Evolutionary conservation across 495 filamentous ascomycete genomes (phyloP).

Genomic region (Penicillium canescens): DNA sequence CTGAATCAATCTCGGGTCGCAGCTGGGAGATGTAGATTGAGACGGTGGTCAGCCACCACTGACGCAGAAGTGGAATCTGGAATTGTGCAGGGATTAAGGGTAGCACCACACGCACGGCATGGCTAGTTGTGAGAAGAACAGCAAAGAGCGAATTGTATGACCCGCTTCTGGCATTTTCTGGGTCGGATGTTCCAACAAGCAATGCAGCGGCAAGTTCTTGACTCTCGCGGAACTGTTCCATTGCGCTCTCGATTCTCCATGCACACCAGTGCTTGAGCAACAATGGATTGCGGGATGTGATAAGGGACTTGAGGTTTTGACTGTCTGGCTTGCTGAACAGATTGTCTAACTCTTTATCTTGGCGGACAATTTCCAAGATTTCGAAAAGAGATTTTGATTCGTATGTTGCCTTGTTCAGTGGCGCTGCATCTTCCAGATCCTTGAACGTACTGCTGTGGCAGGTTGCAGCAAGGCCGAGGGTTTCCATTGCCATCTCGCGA

Average conservation of each 20-base stretch:
- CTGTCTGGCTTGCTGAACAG: slow-evolving; percentile 59
- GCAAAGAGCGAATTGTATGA: slow-evolving; percentile 84
- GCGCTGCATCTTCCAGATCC: slow-evolving; percentile 71
- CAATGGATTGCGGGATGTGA: slow-evolving; percentile 65
- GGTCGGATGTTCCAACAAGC: slow-evolving; percentile 59
- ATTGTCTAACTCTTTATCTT: slow-evolving; percentile 52
- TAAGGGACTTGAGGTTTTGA: slow-evolving; percentile 65
- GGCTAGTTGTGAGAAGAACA: slow-evolving; percentile 78
- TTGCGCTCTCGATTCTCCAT: slow-evolving; percentile 66
- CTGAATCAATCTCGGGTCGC: slow-evolving; percentile 67
- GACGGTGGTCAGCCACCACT: slow-evolving; percentile 87
- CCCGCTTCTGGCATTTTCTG: slow-evolving; percentile 4
- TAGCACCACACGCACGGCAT: slow-evolving; percentile 83
- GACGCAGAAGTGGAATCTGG: slow-evolving; percentile 69
- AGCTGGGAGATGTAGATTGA: slow-evolving; percentile 74
- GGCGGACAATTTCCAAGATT: slow-evolving; percentile 59
- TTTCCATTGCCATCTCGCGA: slow-evolving; percentile 81
- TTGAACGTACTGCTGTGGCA: slow-evolving; percentile 76
- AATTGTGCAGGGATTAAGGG: slow-evolving; percentile 73
- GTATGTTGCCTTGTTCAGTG: slow-evolving; percentile 54
- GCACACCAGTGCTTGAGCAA: slow-evolving; percentile 87
- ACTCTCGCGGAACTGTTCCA: slow-evolving; percentile 71
- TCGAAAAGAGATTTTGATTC: slow-evolving; percentile 59
- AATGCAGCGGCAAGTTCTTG: slow-evolving; percentile 75
- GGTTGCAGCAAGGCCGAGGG: slow-evolving; percentile 67